A percentile compares a stretch with the other conserved stretches of the same genome.
Conservation (phyloP, 345 rosid genomes). For the Physaria fendleri region DNA sequence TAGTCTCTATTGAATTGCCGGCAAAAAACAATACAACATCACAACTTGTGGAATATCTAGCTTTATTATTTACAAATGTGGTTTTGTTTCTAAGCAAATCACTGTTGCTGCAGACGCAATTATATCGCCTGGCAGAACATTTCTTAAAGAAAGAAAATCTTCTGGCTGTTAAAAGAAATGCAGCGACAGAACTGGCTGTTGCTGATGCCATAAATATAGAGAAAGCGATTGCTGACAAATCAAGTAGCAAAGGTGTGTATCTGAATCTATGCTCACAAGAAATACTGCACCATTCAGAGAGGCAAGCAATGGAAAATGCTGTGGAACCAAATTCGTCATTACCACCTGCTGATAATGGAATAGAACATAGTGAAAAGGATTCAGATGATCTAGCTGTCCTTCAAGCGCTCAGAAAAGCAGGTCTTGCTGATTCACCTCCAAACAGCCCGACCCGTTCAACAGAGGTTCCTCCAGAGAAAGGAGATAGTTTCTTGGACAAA, state of each 20-base stretch:
- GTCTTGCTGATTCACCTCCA: slow-evolving; percentile 94
- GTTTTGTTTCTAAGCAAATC: slow-evolving; percentile 1
- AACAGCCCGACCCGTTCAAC: slow-evolving; percentile 49
- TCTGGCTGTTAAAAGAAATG: slow-evolving; percentile 59
- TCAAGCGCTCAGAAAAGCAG: slow-evolving; percentile 76
- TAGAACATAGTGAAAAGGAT: slow-evolving; percentile 33
- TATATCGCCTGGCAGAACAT: slow-evolving; percentile 76
- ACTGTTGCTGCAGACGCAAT: slow-evolving; percentile 61
- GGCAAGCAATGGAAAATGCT: slow-evolving; percentile 29
- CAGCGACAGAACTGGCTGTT: slow-evolving; percentile 91
- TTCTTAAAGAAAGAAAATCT: slow-evolving; percentile 70
- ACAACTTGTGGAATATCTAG: background rate
- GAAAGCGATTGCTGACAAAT: slow-evolving; percentile 68
- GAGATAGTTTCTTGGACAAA: slow-evolving; percentile 27
- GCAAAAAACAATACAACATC: background rate
- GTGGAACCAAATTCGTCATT: slow-evolving; percentile 37
- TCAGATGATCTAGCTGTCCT: slow-evolving; percentile 41
- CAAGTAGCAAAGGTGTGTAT: slow-evolving; percentile 81
- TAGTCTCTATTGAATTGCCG: background rate
- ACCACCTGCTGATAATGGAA: slow-evolving; percentile 27
- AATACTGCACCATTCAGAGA: slow-evolving; percentile 44
- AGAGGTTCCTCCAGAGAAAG: slow-evolving; percentile 31
- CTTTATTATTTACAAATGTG: slow-evolving; percentile 5
- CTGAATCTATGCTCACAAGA: slow-evolving; percentile 93
- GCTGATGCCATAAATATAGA: slow-evolving; percentile 96